These are phyloP conservation scores for Aquilaria sinensis DNA, from an alignment of 345 rosid genomes.

Conservation along the genomic window DNA sequence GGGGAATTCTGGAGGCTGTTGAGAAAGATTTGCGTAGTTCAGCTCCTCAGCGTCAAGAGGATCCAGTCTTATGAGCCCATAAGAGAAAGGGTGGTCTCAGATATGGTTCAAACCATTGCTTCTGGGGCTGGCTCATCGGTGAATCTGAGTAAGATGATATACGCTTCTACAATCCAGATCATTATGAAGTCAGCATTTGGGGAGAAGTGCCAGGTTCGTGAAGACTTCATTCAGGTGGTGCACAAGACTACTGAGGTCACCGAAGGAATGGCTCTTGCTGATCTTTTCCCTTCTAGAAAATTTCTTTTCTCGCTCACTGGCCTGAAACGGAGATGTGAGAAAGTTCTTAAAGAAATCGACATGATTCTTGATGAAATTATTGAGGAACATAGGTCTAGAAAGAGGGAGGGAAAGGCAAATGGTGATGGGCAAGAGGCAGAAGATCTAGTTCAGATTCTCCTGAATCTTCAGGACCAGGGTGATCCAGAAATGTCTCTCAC, in stretches of 20 bases:
- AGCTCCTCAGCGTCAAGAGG: constrained; percentile 29
- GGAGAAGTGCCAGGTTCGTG: no score
- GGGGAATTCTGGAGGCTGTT: constrained; percentile 21
- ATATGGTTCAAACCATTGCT: no score
- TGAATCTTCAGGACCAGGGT: background rate
- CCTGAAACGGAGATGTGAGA: background rate
- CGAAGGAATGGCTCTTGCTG: background rate
- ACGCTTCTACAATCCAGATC: no score
- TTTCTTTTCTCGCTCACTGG: background rate
- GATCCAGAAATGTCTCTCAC: background rate
- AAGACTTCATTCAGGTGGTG: no score
- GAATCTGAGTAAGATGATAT: no score
- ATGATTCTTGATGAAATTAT: background rate
- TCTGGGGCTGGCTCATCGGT: no score
- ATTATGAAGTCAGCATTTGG: no score
- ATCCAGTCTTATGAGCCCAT: constrained; percentile 26
- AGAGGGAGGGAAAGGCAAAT: background rate
- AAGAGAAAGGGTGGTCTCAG: constrained; percentile 14
- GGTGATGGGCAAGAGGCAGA: background rate
- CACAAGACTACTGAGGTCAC: no score
- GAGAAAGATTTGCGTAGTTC: constrained; percentile 24
- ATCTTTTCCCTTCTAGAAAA: background rate
- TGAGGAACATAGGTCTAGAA: background rate
- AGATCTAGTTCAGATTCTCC: background rate
- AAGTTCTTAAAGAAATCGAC: background rate